Evolutionary conservation across 306 rosid species (phyloP), one percentile per base, ranked within the genome.

Genomic region (Betula pendula): DNA sequence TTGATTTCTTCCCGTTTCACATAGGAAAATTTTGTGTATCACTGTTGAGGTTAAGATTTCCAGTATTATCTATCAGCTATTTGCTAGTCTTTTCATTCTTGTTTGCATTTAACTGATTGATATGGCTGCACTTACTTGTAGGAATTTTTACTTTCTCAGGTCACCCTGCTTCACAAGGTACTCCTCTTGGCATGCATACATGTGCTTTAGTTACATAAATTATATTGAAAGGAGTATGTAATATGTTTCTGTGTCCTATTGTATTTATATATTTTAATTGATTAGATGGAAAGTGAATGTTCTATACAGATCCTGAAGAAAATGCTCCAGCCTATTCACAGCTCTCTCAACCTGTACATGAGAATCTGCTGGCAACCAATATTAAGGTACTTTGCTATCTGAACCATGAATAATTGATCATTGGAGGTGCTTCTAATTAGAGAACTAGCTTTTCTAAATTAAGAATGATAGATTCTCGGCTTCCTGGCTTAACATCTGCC

Each of bases 251-350:
- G 11, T 29, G 12, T 52, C 11, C 24, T 24, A 20, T 14, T 40
- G 16, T 38, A 14, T 29, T 27, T 20, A 2, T 68, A 1, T 75
- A 15, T 63, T 42, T 51, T 66, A 29, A 66, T 40, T 69, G 51
- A 4, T 78, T 51, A 16, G 31, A 49, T 7, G n/a, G 27, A 48
- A 33, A 43, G 13, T 35, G 4, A 27, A 8, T 49, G 51, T 73
- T 70, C 48, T 86, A 1, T 84, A 74, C 83, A 95, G 97, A 89
- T 52, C 73, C 58, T 19, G 90, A 90, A 31, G 89, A 84, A 60
- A 80, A 65, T 38, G 89, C 79, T 74, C 88, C 86, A 13, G 70
- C 81, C 5, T 92, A 90, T 88, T 80, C 80, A 29, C 88, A 79
- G 49, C 84, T 95, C 66, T 78, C 92, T 71, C 83, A 73, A 29